A percentile compares a stretch with the other conserved stretches of the same genome.
Conservation (phyloP, 1,284 basidiomycete species). For the Phlebopus sp. region DNA sequence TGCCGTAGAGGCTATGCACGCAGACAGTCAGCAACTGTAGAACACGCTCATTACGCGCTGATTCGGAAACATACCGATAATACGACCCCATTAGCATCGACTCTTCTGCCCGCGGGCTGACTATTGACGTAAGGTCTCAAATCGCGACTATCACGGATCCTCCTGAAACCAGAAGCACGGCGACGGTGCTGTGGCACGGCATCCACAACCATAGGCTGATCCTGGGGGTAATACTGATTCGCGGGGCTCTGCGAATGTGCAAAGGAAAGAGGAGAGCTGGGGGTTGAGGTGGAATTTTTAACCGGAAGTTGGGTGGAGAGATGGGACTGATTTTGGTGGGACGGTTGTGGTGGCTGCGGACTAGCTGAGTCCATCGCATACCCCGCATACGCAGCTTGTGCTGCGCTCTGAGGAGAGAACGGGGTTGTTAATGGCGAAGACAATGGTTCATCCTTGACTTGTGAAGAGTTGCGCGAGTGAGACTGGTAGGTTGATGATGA, state of each 20-base stretch:
- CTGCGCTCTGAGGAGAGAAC: constrained; percentile 50
- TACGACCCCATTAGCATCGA: constrained; percentile 61
- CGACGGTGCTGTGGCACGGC: constrained; percentile 58
- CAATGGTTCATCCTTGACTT: constrained; percentile 52
- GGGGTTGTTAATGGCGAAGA: constrained; percentile 52
- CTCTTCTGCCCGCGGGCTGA: constrained; percentile 57
- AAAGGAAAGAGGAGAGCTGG: constrained; percentile 67
- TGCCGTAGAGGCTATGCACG: constrained; percentile 74
- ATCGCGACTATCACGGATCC: constrained; percentile 68
- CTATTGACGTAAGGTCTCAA: constrained; percentile 65
- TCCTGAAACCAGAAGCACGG: constrained; percentile 65
- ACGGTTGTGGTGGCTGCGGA: constrained; percentile 45
- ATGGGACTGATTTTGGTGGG: constrained; percentile 39
- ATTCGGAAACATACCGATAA: constrained; percentile 53
- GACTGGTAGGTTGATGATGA: constrained; percentile 45
- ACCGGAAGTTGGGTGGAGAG: constrained; percentile 27
- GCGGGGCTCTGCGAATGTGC: constrained; percentile 49
- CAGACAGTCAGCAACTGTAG: constrained; percentile 10
- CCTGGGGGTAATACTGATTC: constrained; percentile 54
- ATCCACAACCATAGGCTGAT: constrained; percentile 70
- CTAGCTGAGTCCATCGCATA: constrained; percentile 60
- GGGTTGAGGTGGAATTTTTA: constrained; percentile 44
- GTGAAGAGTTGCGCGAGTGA: constrained; percentile 60
- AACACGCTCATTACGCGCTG: constrained; percentile 4
- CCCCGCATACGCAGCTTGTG: constrained; percentile 35